phyloP scores from a whole-genome alignment of 495 filamentous ascomycete genomes.

The Penicillium herquei region DNA sequence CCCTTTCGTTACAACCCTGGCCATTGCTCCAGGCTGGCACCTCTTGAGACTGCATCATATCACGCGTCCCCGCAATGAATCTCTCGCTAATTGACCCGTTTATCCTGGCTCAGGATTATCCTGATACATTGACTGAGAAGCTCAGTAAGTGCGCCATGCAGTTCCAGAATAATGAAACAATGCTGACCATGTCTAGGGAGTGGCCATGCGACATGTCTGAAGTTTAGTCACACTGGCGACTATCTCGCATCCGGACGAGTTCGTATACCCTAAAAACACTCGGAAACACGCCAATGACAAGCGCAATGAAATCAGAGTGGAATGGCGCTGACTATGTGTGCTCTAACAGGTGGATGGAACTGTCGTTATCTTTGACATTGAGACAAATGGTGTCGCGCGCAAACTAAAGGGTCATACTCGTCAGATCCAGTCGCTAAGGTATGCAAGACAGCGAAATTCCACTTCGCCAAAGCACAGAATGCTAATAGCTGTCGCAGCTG shows the following conservation, averaged over 20 bases:
- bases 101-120: slow-evolving; percentile 90
- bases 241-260: slow-evolving; percentile 90
- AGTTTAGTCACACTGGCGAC: slow-evolving; percentile 92
- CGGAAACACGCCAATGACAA: neutral
- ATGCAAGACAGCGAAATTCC: neutral
- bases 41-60: too few relatives aligned
- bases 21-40: neutral
- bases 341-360: slow-evolving; percentile 73
- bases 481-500: slow-evolving; percentile 58
- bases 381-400: slow-evolving; percentile 91
- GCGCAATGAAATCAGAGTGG: slow-evolving; percentile 1
- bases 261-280: slow-evolving; percentile 18
- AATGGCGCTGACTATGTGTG: too few relatives aligned
- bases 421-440: slow-evolving; percentile 82
- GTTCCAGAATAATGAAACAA: neutral
- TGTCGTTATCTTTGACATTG: slow-evolving; percentile 93
- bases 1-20: too few relatives aligned
- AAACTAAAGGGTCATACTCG: slow-evolving; percentile 89
- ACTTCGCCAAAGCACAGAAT: neutral
- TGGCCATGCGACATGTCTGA: slow-evolving; percentile 67
- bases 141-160: slow-evolving; percentile 50
- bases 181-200: slow-evolving; percentile 38
- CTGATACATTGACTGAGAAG: slow-evolving; percentile 80
- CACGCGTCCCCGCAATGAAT: slow-evolving; percentile 57
- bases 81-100: slow-evolving; percentile 76